These are phyloP conservation scores for Hypholoma sublateritium DNA, from an alignment of 768 basidiomycete genomes.

Conservation along the genomic window DNA sequence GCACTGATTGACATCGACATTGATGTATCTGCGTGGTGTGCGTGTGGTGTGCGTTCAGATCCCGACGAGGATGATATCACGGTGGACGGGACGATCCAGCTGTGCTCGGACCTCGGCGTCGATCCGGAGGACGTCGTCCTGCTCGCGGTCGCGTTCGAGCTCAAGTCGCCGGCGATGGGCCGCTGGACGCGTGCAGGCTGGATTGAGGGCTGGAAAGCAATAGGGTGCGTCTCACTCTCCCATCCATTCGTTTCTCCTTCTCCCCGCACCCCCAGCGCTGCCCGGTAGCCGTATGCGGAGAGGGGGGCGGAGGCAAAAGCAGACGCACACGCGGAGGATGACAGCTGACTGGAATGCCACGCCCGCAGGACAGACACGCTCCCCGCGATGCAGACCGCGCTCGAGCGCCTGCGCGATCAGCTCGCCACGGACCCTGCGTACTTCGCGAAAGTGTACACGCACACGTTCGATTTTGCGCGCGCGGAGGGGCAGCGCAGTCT, in stretches of 20 bases:
- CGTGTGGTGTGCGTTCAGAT: constrained; percentile 33
- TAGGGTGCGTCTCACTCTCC: constrained; percentile 49
- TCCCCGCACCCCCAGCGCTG: too few relatives aligned
- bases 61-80: constrained; percentile 61
- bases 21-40: too few relatives aligned
- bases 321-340: too few relatives aligned
- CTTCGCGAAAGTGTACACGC: constrained; percentile 77
- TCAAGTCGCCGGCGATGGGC: constrained; percentile 73
- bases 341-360: not conserved
- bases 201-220: constrained; percentile 77
- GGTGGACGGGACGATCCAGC: constrained; percentile 76
- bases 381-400: constrained; percentile 52
- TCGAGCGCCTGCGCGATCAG: constrained; percentile 55
- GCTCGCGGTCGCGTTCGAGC: constrained; percentile 77
- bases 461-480: constrained; percentile 80
- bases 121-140: constrained; percentile 82
- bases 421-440: constrained; percentile 66
- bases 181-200: constrained; percentile 71
- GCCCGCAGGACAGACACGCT: constrained; percentile 62
- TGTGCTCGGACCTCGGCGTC: constrained; percentile 70
- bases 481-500: constrained; percentile 78
- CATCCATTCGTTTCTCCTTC: too few relatives aligned
- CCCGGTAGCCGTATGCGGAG: too few relatives aligned
- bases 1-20: not conserved
- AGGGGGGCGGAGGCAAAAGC: too few relatives aligned